Evolutionary conservation across 2,329 filamentous ascomycete genomes (phyloP).

Genomic region (Xylaria hypoxylon): DNA sequence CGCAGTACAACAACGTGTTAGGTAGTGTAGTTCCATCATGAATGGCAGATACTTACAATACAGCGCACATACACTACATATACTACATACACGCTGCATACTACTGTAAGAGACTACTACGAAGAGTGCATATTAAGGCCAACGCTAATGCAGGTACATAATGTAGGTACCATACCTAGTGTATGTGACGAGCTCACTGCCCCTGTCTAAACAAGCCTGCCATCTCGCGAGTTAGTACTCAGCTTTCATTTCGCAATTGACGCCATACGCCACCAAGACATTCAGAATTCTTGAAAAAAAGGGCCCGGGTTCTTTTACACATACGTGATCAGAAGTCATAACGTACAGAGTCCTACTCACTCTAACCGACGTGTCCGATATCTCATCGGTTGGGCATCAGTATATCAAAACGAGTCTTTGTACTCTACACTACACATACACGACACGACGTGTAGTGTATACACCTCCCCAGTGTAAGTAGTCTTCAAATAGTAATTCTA

Average conservation of each 20-base stretch:
- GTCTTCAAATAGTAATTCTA: background rate
- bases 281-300: background rate
- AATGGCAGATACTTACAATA: no score
- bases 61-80: no score
- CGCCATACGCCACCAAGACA: constrained; percentile 27
- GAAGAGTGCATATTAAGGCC: background rate
- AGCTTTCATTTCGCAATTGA: constrained; percentile 35
- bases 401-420: no score
- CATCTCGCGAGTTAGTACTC: background rate
- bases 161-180: background rate
- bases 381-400: no score
- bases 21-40: constrained; percentile 7
- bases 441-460: no score
- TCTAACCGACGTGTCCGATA: no score
- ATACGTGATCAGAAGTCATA: no score
- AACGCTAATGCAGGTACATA: constrained; percentile 35
- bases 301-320: no score
- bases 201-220: constrained; percentile 23
- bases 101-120: no score
- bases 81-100: no score
- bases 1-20: background rate
- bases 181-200: constrained; percentile 9
- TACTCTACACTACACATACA: no score
- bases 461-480: background rate
- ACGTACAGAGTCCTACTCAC: no score